phyloP scores from a whole-genome alignment of 202 grass and related monocot genomes.

The Carex arenaria region DNA sequence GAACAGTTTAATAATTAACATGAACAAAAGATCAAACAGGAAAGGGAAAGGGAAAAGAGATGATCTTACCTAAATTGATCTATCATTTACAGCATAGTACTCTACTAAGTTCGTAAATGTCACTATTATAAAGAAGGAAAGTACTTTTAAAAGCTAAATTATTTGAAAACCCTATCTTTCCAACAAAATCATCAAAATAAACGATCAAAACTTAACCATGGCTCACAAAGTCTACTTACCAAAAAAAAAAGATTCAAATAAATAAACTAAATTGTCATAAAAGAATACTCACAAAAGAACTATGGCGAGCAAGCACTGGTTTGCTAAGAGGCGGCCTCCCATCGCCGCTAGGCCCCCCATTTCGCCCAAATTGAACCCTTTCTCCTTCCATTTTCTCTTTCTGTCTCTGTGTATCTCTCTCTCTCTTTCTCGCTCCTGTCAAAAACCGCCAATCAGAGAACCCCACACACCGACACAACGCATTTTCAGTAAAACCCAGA shows the following conservation, averaged over 20 bases:
- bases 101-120: neutral
- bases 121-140: slow-evolving; percentile 6
- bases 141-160: slow-evolving; percentile 2
- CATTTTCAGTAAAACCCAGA: slow-evolving; percentile 2
- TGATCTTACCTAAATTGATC: neutral
- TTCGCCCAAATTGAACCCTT: slow-evolving; percentile 31
- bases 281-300: slow-evolving; percentile 45
- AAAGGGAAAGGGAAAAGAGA: neutral
- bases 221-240: slow-evolving; percentile 22
- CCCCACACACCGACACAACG: neutral
- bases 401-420: slow-evolving; percentile 24
- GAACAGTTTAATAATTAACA: neutral
- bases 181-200: neutral
- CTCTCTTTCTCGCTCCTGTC: neutral
- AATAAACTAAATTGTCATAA: slow-evolving; percentile 9
- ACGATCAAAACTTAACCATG: neutral
- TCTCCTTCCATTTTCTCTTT: slow-evolving; percentile 24
- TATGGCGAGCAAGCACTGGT: slow-evolving; percentile 44
- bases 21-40: neutral
- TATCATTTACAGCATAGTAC: neutral
- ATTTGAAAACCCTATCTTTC: slow-evolving; percentile 11
- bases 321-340: slow-evolving; percentile 54
- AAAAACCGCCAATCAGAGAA: slow-evolving; percentile 20
- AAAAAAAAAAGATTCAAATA: neutral
- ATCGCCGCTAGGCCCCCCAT: slow-evolving; percentile 16